Evolutionary conservation across 169 alveolate genomes (phyloP).

Genomic region (Plasmodium billcollinsi): DNA sequence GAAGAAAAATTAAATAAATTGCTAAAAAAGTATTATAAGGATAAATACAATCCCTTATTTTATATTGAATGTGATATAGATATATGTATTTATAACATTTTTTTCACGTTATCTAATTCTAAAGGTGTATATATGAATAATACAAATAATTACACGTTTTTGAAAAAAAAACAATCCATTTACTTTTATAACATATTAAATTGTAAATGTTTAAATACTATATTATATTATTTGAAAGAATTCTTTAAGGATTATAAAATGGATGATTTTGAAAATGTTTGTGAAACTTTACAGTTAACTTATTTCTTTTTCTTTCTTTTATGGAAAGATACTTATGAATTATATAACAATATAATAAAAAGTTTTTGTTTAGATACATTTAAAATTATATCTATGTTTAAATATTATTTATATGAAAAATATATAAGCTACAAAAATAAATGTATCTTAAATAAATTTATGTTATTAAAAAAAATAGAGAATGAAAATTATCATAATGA

Average conservation of each 20-base stretch:
- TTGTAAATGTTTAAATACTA: slow-evolving; percentile 47
- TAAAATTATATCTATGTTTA: slow-evolving; percentile 45
- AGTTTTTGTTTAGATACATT: slow-evolving; percentile 42
- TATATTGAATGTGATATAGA: slow-evolving; percentile 78
- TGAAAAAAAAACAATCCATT: slow-evolving; percentile 9
- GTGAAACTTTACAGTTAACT: slow-evolving; percentile 57
- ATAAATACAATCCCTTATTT: slow-evolving; percentile 76
- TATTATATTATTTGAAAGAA: slow-evolving; percentile 62
- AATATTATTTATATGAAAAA: slow-evolving; percentile 55
- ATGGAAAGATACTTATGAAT: slow-evolving; percentile 20
- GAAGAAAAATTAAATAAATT: slow-evolving; percentile 76
- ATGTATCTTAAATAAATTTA: slow-evolving; percentile 19
- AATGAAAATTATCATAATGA: slow-evolving; percentile 26
- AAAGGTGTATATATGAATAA: slow-evolving; percentile 48
- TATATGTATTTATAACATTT: slow-evolving; percentile 78
- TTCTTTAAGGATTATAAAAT: slow-evolving; percentile 60
- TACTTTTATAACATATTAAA: slow-evolving; percentile 78
- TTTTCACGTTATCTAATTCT: slow-evolving; percentile 65
- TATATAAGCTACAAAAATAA: slow-evolving; percentile 44
- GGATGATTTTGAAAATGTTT: slow-evolving; percentile 55
- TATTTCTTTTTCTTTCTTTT: slow-evolving; percentile 62
- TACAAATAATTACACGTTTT: slow-evolving; percentile 7
- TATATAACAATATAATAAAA: slow-evolving; percentile 5
- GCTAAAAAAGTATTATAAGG: slow-evolving; percentile 79
- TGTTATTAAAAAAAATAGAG: slow-evolving; percentile 42